A percentile compares a stretch with the other conserved stretches of the same genome.
Conservation (phyloP, 176 grass and related monocot species). For the Areca catechu region DNA sequence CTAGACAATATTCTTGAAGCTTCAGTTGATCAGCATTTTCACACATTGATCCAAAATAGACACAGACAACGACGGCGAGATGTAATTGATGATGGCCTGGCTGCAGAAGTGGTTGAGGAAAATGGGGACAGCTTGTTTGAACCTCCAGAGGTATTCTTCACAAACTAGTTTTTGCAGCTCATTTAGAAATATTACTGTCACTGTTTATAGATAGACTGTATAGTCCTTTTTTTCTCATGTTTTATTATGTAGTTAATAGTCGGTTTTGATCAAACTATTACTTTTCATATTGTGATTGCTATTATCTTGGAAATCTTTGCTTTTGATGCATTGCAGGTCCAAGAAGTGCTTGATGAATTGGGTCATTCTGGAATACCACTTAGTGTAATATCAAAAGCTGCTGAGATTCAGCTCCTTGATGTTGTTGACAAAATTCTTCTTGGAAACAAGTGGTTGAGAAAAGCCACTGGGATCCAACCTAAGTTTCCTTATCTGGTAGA, state of each 20-base stretch:
- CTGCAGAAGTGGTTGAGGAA: conserved; percentile 84
- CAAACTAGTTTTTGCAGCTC: no score
- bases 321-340: conserved; percentile 38
- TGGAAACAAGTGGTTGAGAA: conserved; percentile 97
- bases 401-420: conserved; percentile 81
- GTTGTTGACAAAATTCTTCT: conserved; percentile 79
- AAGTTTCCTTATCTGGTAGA: conserved; percentile 89
- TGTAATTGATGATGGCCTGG: conserved; percentile 60
- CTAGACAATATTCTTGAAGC: conserved; percentile 95
- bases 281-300: no score
- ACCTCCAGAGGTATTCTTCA: conserved; percentile 54
- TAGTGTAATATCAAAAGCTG: conserved; percentile 70
- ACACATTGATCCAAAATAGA: conserved; percentile 79
- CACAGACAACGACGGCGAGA: conserved; percentile 46
- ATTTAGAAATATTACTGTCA: no score
- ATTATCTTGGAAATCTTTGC: not conserved
- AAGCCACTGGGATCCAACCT: conserved; percentile 82
- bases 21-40: conserved; percentile 90
- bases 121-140: conserved; percentile 70
- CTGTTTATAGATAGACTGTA: no score
- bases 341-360: conserved; percentile 97
- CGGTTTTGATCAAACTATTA: no score
- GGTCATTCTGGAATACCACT: conserved; percentile 81
- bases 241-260: no score
- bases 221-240: no score